A percentile compares a stretch with the other conserved stretches of the same genome.
Conservation (phyloP, 495 filamentous ascomycete species). For the Amphirosellinia nigrospora region DNA sequence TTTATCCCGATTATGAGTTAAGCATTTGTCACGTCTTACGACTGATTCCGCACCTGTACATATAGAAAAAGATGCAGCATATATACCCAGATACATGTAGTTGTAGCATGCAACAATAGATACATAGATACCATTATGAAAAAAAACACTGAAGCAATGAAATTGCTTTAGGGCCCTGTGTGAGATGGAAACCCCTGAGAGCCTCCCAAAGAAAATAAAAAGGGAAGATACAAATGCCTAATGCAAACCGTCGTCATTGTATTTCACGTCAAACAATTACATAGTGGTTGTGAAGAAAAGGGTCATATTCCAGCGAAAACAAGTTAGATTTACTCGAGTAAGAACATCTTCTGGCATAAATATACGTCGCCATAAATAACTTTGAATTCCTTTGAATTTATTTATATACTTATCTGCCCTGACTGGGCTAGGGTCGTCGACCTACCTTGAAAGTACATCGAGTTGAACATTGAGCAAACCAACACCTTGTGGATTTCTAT, state of each 20-base stretch:
- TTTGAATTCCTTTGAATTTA: neutral
- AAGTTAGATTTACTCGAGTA: neutral
- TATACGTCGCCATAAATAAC: neutral
- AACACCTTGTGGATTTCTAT: conserved; percentile 9
- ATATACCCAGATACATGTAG: conserved; percentile 3
- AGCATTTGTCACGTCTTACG: conserved; percentile 1
- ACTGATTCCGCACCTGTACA: neutral
- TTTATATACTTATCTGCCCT: neutral
- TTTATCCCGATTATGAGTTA: neutral
- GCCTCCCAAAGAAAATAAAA: neutral
- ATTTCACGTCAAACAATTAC: neutral
- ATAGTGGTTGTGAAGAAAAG: neutral
- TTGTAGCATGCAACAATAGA: neutral
- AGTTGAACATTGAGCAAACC: conserved; percentile 23
- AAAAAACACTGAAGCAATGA: neutral
- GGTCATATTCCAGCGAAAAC: neutral
- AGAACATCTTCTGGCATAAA: neutral
- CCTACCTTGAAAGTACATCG: neutral
- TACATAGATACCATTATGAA: neutral
- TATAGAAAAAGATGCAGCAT: neutral
- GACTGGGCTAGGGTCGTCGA: neutral
- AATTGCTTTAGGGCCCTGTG: neutral
- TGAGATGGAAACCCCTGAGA: neutral
- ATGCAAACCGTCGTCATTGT: neutral
- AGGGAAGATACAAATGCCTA: neutral